Evolutionary conservation across 306 rosid genomes (phyloP).

Genomic region (Casuarina cunninghamiana): DNA sequence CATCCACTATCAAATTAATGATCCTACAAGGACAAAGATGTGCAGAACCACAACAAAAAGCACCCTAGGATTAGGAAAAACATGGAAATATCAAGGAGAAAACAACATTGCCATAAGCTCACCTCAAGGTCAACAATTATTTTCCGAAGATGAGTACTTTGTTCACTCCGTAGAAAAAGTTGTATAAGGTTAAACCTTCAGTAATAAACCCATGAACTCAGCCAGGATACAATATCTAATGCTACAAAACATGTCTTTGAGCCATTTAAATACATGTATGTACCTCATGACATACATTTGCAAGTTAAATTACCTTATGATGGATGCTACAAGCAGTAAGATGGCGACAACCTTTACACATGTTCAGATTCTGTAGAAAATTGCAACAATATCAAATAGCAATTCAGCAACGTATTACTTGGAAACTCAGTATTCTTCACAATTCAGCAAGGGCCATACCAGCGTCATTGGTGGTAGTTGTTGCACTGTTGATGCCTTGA

Average conservation of each 20-base stretch:
- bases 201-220: slow-evolving; percentile 35
- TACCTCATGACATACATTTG: slow-evolving; percentile 59
- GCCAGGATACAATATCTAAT: slow-evolving; percentile 1
- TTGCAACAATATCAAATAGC: slow-evolving; percentile 20
- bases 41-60: slow-evolving; percentile 23
- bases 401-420: slow-evolving; percentile 15
- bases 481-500: slow-evolving; percentile 72
- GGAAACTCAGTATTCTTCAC: slow-evolving; percentile 19
- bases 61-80: slow-evolving; percentile 16
- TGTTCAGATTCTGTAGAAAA: slow-evolving; percentile 58
- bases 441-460: slow-evolving; percentile 41
- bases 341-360: slow-evolving; percentile 92
- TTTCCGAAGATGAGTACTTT: slow-evolving; percentile 65
- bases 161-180: slow-evolving; percentile 66
- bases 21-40: slow-evolving; percentile 51
- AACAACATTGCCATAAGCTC: slow-evolving; percentile 17
- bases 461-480: slow-evolving; percentile 77
- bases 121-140: slow-evolving; percentile 93
- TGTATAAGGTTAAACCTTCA: slow-evolving; percentile 84
- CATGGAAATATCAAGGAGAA: not conserved
- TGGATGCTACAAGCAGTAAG: slow-evolving; percentile 77
- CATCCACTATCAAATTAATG: slow-evolving; percentile 90
- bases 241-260: not conserved
- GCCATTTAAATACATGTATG: slow-evolving; percentile 15
- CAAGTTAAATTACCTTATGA: slow-evolving; percentile 65